Percentiles rank a stretch among this genome's conserved stretches.
phyloP scores from a whole-genome alignment of 257 asterid genomes.

The Primulina tabacum region DNA sequence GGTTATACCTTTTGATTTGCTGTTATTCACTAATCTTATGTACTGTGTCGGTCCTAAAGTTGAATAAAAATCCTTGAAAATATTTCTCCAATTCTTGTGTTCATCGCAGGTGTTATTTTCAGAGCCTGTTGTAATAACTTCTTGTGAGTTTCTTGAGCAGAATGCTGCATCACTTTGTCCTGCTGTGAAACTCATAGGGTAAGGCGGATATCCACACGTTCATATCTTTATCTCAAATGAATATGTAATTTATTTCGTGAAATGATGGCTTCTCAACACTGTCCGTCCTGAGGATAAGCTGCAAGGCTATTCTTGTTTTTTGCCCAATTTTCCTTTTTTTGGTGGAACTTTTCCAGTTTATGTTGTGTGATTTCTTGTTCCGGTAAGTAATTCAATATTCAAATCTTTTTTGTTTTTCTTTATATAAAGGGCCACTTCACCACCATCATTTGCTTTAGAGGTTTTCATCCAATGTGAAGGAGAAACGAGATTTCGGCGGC shows the following conservation, averaged over 20 bases:
- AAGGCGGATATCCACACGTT: constrained; percentile 26
- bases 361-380: constrained; percentile 16
- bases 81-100: constrained; percentile 1
- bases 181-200: constrained; percentile 79
- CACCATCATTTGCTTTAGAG: constrained; percentile 85
- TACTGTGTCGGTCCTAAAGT: background rate
- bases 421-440: constrained; percentile 79
- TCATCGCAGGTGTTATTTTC: constrained; percentile 71
- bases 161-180: constrained; percentile 76
- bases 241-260: constrained; percentile 8
- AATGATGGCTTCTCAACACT: constrained; percentile 7
- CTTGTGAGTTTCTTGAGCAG: constrained; percentile 97
- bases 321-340: background rate
- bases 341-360: background rate
- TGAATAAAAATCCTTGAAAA: background rate
- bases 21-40: background rate
- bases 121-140: constrained; percentile 70
- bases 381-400: constrained; percentile 12
- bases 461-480: constrained; percentile 94
- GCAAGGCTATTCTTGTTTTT: constrained; percentile 8
- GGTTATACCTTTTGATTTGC: background rate
- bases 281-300: background rate
- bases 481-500: constrained; percentile 90
- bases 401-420: constrained; percentile 22
- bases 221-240: constrained; percentile 16